Evolutionary conservation across 2,329 filamentous ascomycete species (phyloP).

Genomic region (Aphanocladium album): DNA sequence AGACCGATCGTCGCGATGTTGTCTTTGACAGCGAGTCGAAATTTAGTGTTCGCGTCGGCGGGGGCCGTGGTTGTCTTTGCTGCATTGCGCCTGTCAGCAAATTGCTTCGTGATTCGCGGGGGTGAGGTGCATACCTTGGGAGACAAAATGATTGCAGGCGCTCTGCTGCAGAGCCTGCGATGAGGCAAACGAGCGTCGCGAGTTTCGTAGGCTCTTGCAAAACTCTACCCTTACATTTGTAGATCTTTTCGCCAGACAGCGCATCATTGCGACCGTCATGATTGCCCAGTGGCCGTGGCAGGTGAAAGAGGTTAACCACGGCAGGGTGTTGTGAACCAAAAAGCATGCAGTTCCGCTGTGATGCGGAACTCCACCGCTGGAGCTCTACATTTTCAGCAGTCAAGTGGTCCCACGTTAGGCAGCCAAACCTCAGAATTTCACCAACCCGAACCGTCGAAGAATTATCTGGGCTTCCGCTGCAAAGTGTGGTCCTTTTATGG

Average conservation of each 20-base stretch:
- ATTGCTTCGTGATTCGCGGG: background rate
- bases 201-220: background rate
- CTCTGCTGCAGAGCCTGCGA: slow-evolving; percentile 18
- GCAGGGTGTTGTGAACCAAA: background rate
- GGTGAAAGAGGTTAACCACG: background rate
- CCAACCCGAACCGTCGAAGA: background rate
- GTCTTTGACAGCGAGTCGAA: slow-evolving; percentile 64
- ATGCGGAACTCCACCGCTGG: slow-evolving; percentile 5
- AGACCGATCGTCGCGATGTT: slow-evolving; percentile 63
- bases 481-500: background rate
- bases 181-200: background rate
- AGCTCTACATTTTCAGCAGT: background rate
- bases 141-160: slow-evolving; percentile 34
- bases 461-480: background rate
- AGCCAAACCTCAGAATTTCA: background rate
- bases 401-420: background rate
- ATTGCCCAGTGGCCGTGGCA: slow-evolving; percentile 5
- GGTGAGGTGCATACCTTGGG: slow-evolving; percentile 18
- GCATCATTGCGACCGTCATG: slow-evolving; percentile 29
- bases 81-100: background rate
- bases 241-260: slow-evolving; percentile 19
- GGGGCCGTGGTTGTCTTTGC: background rate
- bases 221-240: background rate
- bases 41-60: slow-evolving; percentile 16
- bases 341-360: background rate